A percentile compares a stretch with the other conserved stretches of the same genome.
These are phyloP conservation scores for Talaromyces stipitatus DNA, from an alignment of 495 filamentous ascomycete species.

Conservation along the genomic window DNA sequence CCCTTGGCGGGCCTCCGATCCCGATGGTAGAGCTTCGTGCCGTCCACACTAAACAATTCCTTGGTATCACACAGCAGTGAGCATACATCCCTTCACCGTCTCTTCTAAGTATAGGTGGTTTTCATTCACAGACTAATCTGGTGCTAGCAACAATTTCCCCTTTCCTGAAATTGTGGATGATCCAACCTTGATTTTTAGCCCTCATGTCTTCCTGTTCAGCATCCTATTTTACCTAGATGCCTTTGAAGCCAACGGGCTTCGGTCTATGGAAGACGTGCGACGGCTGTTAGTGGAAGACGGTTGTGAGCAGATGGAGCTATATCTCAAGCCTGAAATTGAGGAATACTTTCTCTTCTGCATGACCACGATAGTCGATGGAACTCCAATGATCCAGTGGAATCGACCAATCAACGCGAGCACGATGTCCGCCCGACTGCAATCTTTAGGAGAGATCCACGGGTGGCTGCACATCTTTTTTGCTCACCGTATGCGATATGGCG, in stretches of 20 bases:
- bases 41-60: too few species aligned
- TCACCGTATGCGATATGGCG: conserved; percentile 10
- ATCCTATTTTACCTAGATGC: conserved; percentile 11
- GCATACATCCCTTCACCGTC: too few species aligned
- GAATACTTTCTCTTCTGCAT: conserved; percentile 14
- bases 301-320: conserved; percentile 10
- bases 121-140: too few species aligned
- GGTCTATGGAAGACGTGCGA: conserved; percentile 12
- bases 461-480: conserved; percentile 7
- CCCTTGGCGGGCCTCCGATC: too few species aligned
- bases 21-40: too few species aligned
- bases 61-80: too few species aligned
- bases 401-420: conserved; percentile 5
- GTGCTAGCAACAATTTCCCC: background rate
- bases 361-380: conserved; percentile 2
- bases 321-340: conserved; percentile 10
- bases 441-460: conserved; percentile 10
- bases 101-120: too few species aligned
- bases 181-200: conserved; percentile 11
- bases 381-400: background rate
- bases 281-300: conserved; percentile 9
- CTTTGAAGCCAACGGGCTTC: conserved; percentile 9
- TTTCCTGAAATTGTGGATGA: conserved; percentile 14
- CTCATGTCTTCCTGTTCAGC: conserved; percentile 12
- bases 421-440: conserved; percentile 1